Conservation (phyloP, 2,329 filamentous ascomycete species). For the Monilinia vaccinii-corymbosi region DNA sequence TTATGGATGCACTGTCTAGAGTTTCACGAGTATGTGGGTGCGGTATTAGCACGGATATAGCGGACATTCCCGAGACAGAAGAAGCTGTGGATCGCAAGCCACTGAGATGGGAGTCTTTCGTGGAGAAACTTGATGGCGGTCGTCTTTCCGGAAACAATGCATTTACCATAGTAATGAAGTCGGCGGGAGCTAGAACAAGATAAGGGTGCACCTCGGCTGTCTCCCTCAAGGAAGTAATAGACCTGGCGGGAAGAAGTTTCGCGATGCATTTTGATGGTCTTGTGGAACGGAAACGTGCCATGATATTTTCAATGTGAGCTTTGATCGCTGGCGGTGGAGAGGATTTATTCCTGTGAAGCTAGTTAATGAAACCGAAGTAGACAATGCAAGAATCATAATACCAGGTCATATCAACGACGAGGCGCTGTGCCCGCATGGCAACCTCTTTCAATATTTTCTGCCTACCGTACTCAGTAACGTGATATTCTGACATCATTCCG, state of each 20-base stretch:
- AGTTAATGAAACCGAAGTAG: constrained; percentile 2
- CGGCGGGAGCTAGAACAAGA: constrained; percentile 68
- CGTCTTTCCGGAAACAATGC: constrained; percentile 71
- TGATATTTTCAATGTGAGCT: constrained; percentile 61
- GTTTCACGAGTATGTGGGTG: constrained; percentile 44
- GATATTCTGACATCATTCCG: constrained; percentile 75
- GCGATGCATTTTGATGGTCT: constrained; percentile 36
- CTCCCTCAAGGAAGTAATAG: constrained; percentile 63
- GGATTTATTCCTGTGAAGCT: constrained; percentile 41
- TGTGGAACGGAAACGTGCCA: constrained; percentile 48
- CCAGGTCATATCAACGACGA: constrained; percentile 67
- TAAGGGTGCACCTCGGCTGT: constrained; percentile 74
- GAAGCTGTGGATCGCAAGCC: constrained; percentile 57
- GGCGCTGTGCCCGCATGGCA: constrained; percentile 67
- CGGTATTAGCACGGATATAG: constrained; percentile 57
- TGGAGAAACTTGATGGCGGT: constrained; percentile 46
- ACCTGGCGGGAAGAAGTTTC: constrained; percentile 61
- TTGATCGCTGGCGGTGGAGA: constrained; percentile 55
- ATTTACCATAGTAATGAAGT: constrained; percentile 72
- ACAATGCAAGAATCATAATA: constrained; percentile 26
- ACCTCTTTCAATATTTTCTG: constrained; percentile 75
- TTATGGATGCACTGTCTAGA: constrained; percentile 58
- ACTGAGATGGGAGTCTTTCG: constrained; percentile 43
- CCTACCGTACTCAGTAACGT: constrained; percentile 83
- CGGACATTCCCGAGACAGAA: constrained; percentile 59